Percentiles rank a stretch among this genome's conserved stretches.
phyloP scores from a whole-genome alignment of 1,284 basidiomycete species.

The Ceratobasidium sp. region DNA sequence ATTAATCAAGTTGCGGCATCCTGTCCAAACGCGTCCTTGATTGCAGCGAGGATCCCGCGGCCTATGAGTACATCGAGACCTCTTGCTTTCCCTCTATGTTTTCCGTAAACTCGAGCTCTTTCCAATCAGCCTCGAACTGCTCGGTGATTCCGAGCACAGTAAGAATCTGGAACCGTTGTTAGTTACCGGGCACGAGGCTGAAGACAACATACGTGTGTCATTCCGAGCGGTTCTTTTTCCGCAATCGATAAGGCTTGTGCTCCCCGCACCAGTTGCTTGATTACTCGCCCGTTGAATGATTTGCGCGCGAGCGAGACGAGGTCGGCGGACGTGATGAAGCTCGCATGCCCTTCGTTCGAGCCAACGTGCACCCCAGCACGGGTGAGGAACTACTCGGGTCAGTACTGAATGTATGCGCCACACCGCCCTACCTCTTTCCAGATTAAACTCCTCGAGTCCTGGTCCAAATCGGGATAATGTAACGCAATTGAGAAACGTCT shows the following conservation, averaged over 20 bases:
- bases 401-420: slow-evolving; percentile 2
- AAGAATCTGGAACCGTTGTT: slow-evolving; percentile 52
- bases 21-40: too few relatives aligned
- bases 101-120: slow-evolving; percentile 24
- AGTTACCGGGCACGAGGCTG: not conserved
- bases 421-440: slow-evolving; percentile 53
- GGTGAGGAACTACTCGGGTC: slow-evolving; percentile 57
- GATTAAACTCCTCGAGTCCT: slow-evolving; percentile 58
- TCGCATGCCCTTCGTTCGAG: not conserved
- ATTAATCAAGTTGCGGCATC: too few relatives aligned
- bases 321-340: slow-evolving; percentile 52
- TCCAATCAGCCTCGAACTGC: slow-evolving; percentile 60
- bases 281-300: slow-evolving; percentile 65
- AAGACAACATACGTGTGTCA: slow-evolving; percentile 23
- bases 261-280: slow-evolving; percentile 68
- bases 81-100: slow-evolving; percentile 18
- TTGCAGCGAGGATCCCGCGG: too few relatives aligned
- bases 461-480: slow-evolving; percentile 61
- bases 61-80: not conserved
- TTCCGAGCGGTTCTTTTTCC: slow-evolving; percentile 49
- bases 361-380: slow-evolving; percentile 54
- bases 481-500: slow-evolving; percentile 71
- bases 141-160: slow-evolving; percentile 66
- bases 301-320: slow-evolving; percentile 56
- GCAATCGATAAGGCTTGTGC: slow-evolving; percentile 63